Evolutionary conservation across 2,329 filamentous ascomycete genomes (phyloP), one percentile per base, ranked within the genome.

Genomic region (Lojkania enalia): DNA sequence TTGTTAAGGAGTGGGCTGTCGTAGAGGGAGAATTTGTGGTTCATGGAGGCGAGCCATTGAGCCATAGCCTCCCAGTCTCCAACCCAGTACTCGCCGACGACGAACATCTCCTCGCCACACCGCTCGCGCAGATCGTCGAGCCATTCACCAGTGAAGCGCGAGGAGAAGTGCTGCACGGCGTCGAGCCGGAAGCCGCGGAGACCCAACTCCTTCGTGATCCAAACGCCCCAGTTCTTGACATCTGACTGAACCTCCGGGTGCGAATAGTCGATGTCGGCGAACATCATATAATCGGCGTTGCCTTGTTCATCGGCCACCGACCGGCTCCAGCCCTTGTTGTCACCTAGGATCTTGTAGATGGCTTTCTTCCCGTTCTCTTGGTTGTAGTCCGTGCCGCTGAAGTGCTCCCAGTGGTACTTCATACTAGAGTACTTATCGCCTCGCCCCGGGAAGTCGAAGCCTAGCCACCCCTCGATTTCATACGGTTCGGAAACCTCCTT

Each of bases 31-130:
- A 80, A 79, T 47, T 79, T 75, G 37, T 67, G 60, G 32, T 79
- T 72, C 76, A 85, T 82, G 19, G 70, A 70, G 27, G 79, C 73
- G 33, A 85, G 69, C 61, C 85, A 88, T 15, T 72, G 65, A 1
- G 76, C 64, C 66, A 88, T 77, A 42, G 78, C 75, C 14, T 74
- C 61, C 0, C 79, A 67, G 43, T 85, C 78, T 35, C 77, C 79
- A 21, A 77, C 77, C 84, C 85, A 88, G 62, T 84, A 87, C 58
- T 89, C 86, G 7, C 83, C 85, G 1, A 89, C 80, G 13, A 87
- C 71, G 58, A 87, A 85, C 66, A 83, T 82, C 11, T 74, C 68
- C 2, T 55, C 33, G 3, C 78, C 78, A 73, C 71, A 58, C 79
- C 67, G 43, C 15, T 63, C 54, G 27, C 64, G 79, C 46, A 87